Percentiles rank a stretch among this genome's conserved stretches.
Conservation (phyloP, 2,329 filamentous ascomycete species). For the Mariannaea sp. region DNA sequence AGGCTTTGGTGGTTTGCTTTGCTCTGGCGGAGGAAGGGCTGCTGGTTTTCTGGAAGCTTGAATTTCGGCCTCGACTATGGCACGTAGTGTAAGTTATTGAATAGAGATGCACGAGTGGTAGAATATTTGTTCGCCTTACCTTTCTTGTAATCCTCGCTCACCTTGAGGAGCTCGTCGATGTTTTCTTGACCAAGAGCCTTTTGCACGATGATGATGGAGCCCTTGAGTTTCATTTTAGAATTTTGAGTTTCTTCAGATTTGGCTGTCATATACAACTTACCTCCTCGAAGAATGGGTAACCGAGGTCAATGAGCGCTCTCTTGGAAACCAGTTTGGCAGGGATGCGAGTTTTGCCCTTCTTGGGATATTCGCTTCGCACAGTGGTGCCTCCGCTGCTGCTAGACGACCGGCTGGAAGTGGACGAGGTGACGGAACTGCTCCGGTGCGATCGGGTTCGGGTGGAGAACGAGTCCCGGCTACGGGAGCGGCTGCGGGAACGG, state of each 20-base stretch:
- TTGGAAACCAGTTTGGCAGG: conserved; percentile 80
- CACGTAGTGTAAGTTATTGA: conserved; percentile 2
- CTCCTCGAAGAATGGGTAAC: conserved; percentile 87
- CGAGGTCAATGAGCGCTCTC: conserved; percentile 79
- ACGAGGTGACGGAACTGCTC: conserved; percentile 51
- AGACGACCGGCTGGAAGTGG: conserved; percentile 50
- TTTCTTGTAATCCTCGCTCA: conserved; percentile 77
- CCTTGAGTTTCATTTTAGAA: too few relatives aligned
- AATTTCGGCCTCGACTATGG: conserved; percentile 25
- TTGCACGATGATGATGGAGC: conserved; percentile 78
- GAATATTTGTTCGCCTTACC: conserved; percentile 45
- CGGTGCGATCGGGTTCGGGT: conserved; percentile 47
- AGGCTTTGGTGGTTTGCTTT: conserved; percentile 38
- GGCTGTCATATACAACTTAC: too few relatives aligned
- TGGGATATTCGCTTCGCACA: conserved; percentile 68
- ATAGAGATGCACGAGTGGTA: too few relatives aligned
- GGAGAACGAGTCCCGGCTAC: conserved; percentile 49
- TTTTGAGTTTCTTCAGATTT: too few relatives aligned
- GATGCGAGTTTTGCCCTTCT: conserved; percentile 89
- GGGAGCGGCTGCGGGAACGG: conserved; percentile 49
- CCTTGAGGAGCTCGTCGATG: conserved; percentile 85
- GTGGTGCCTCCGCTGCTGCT: conserved; percentile 57
- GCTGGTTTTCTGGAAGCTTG: conserved; percentile 30
- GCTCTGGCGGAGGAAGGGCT: conserved; percentile 37
- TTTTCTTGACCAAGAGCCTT: conserved; percentile 87